phyloP scores from a whole-genome alignment of 768 basidiomycete genomes.

The Pulveroboletus sp. region DNA sequence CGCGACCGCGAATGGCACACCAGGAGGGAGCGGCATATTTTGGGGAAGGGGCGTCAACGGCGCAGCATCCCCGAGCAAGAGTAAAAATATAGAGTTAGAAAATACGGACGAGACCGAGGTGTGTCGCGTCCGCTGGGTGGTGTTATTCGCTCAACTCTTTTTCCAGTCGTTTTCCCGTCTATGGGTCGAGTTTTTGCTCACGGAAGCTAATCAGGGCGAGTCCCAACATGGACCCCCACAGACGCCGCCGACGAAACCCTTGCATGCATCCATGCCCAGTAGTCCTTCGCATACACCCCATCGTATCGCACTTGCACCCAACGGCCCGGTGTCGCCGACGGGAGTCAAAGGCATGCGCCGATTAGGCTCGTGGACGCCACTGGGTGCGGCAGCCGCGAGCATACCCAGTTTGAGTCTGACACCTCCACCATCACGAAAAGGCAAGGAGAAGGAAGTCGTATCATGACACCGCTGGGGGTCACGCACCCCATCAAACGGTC shows the following conservation, averaged over 20 bases:
- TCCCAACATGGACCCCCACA: conserved; percentile 14
- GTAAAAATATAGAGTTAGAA: conserved; percentile 55
- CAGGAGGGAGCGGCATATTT: conserved; percentile 19
- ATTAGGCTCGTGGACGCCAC: conserved; percentile 37
- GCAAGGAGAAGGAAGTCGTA: conserved; percentile 42
- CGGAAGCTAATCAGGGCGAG: conserved; percentile 64
- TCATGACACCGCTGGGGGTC: conserved; percentile 15
- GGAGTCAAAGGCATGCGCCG: conserved; percentile 33
- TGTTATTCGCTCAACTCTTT: conserved; percentile 2
- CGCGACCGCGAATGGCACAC: conserved; percentile 18
- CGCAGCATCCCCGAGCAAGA: conserved; percentile 27
- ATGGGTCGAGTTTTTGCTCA: conserved; percentile 97
- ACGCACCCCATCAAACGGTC: background rate
- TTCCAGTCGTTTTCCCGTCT: conserved; percentile 90
- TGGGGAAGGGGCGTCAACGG: conserved; percentile 25
- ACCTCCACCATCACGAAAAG: conserved; percentile 42
- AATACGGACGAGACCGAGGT: conserved; percentile 88
- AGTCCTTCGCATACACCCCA: conserved; percentile 30
- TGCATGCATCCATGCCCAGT: conserved; percentile 39
- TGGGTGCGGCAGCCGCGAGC: conserved; percentile 33
- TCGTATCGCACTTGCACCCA: conserved; percentile 10
- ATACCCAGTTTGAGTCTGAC: conserved; percentile 36
- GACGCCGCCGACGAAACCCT: conserved; percentile 18
- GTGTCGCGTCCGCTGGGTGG: conserved; percentile 11
- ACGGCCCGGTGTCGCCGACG: conserved; percentile 18